These are phyloP conservation scores for Senecio squalidus DNA, from an alignment of 140 eudicot species.

Conservation along the genomic window DNA sequence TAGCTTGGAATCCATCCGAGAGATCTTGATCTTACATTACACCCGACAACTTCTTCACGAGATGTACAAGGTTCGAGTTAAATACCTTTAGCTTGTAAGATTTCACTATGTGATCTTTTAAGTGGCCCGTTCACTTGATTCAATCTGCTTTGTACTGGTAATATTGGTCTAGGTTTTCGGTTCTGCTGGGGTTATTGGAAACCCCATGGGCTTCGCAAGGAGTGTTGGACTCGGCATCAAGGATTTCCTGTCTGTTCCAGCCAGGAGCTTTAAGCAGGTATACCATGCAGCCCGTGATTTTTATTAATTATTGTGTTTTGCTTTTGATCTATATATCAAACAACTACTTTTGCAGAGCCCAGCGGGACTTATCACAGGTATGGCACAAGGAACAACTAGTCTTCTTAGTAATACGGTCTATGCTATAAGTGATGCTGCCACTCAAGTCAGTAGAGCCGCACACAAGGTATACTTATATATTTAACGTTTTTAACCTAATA, in stretches of 20 bases:
- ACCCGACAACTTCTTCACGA: conserved; percentile 88
- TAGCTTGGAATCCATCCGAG: conserved; percentile 93
- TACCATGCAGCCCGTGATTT: not conserved
- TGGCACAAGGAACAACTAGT: conserved; percentile 95
- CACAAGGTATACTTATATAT: conserved; percentile 84
- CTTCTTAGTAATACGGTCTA: conserved; percentile 89
- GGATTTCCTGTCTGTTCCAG: conserved; percentile 95
- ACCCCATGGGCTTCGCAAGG: conserved; percentile 97
- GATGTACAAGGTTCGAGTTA: conserved; percentile 74
- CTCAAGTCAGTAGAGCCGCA: conserved; percentile 94
- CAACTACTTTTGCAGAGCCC: conserved; percentile 59
- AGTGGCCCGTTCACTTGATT: not conserved
- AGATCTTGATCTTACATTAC: conserved; percentile 78
- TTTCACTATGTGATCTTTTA: not conserved
- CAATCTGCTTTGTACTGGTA: not conserved
- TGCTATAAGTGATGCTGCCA: conserved; percentile 96
- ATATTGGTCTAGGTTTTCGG: conserved; percentile 70
- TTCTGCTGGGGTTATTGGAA: conserved; percentile 96
- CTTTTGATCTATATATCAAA: not conserved
- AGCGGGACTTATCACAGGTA: conserved; percentile 75
- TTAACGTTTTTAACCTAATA: not conserved
- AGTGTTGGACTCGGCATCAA: conserved; percentile 83
- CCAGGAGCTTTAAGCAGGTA: conserved; percentile 77
- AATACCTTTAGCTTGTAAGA: conserved; percentile 1
- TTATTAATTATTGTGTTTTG: not conserved